phyloP scores from a whole-genome alignment of 495 filamentous ascomycete genomes.

The Lasiosphaeriaceae sp. region DNA sequence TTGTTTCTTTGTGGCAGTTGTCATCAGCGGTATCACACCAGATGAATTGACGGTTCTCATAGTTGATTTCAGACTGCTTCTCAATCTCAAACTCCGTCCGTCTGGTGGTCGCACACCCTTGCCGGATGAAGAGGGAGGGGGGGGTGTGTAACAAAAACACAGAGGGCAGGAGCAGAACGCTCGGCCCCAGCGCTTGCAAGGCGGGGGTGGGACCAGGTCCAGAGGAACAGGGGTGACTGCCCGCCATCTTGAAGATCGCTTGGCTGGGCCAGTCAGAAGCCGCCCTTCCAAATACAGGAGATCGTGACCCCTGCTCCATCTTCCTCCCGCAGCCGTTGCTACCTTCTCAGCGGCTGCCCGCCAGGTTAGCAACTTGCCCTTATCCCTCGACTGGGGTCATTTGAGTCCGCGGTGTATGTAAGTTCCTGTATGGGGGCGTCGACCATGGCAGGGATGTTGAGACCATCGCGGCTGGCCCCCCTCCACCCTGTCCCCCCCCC shows the following conservation, averaged over 20 bases:
- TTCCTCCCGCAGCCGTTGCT: not conserved
- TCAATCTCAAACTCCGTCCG: too few relatives aligned
- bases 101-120: not conserved
- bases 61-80: too few relatives aligned
- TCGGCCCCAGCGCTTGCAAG: constrained; percentile 23
- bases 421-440: not conserved
- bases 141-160: not conserved
- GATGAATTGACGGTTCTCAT: too few relatives aligned
- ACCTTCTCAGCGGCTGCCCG: constrained; percentile 9
- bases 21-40: too few relatives aligned
- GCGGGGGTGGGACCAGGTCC: constrained; percentile 3
- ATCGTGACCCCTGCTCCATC: constrained; percentile 5
- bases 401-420: not conserved
- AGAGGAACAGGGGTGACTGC: constrained; percentile 2
- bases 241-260: constrained; percentile 19
- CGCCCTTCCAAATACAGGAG: constrained; percentile 14
- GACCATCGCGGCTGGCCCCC: constrained; percentile 4
- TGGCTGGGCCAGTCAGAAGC: constrained; percentile 17
- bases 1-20: too few relatives aligned
- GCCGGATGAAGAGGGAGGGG: too few relatives aligned
- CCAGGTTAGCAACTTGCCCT: constrained; percentile 4
- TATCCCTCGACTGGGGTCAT: not conserved
- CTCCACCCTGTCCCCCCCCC: constrained; percentile 3
- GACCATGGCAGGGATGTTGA: not conserved
- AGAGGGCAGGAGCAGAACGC: not conserved